A percentile compares a stretch with the other conserved stretches of the same genome.
These are phyloP conservation scores for Olyra latifolia DNA, from an alignment of 176 grass and related monocot species.

Conservation along the genomic window DNA sequence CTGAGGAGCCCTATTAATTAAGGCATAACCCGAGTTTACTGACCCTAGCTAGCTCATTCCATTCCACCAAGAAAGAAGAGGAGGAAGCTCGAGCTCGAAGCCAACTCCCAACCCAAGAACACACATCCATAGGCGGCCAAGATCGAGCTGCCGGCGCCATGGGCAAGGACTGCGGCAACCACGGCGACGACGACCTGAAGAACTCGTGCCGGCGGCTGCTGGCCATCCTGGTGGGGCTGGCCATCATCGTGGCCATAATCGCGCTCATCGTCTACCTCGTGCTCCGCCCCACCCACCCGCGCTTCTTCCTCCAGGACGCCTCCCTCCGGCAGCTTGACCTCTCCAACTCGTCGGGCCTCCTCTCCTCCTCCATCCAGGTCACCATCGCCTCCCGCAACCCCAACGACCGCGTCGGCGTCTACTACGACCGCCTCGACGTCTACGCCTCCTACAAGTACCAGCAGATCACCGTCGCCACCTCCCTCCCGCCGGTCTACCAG, in stretches of 20 bases:
- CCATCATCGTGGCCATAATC: slow-evolving; percentile 40
- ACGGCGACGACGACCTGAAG: slow-evolving; percentile 44
- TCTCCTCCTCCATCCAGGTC: slow-evolving; percentile 59
- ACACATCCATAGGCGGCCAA: too few species aligned
- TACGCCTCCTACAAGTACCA: slow-evolving; percentile 71
- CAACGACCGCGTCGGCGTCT: slow-evolving; percentile 68
- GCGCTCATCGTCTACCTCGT: slow-evolving; percentile 58
- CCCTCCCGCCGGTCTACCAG: slow-evolving; percentile 64
- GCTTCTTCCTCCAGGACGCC: slow-evolving; percentile 69
- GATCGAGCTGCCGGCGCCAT: too few species aligned
- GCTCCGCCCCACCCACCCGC: slow-evolving; percentile 63
- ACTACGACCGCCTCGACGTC: slow-evolving; percentile 83
- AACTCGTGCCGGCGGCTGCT: slow-evolving; percentile 25
- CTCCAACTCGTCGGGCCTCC: slow-evolving; percentile 41
- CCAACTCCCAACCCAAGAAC: too few species aligned
- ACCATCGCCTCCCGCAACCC: slow-evolving; percentile 68
- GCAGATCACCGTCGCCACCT: slow-evolving; percentile 65
- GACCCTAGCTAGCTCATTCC: too few species aligned
- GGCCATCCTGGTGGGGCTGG: neutral
- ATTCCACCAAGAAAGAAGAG: too few species aligned
- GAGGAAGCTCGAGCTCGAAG: too few species aligned
- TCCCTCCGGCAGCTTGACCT: slow-evolving; percentile 62
- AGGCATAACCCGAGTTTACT: neutral
- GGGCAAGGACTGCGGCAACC: slow-evolving; percentile 66
- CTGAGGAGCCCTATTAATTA: neutral